A percentile compares a stretch with the other conserved stretches of the same genome.
Conservation (phyloP, 805 yeast genomes). For the Maudiozyma turicensis region DNA sequence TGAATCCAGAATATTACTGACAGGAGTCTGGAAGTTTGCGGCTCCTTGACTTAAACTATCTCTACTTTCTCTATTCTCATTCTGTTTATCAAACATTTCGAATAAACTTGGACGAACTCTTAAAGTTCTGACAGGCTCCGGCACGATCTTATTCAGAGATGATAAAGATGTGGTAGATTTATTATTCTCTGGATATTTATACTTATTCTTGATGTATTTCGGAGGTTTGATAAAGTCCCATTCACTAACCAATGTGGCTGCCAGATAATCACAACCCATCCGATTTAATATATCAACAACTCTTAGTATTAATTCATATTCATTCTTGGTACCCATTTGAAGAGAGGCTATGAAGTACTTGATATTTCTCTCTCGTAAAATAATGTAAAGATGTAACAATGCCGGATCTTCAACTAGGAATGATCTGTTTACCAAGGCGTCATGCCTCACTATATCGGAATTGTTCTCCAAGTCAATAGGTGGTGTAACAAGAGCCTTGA, state of each 20-base stretch:
- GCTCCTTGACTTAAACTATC: not conserved
- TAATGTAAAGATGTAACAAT: constrained; percentile 52
- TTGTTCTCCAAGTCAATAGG: constrained; percentile 34
- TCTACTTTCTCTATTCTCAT: not conserved
- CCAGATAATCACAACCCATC: constrained; percentile 86
- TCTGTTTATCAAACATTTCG: constrained; percentile 17
- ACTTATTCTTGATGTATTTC: constrained; percentile 1
- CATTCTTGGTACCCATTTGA: constrained; percentile 35
- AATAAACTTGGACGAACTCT: constrained; percentile 22
- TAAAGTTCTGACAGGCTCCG: constrained; percentile 16
- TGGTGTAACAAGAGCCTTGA: constrained; percentile 55
- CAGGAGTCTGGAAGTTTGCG: not conserved
- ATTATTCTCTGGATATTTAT: not conserved
- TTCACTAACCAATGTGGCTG: constrained; percentile 48
- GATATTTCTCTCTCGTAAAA: constrained; percentile 44
- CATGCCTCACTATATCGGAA: constrained; percentile 21
- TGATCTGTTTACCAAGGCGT: constrained; percentile 30
- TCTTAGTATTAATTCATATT: constrained; percentile 51
- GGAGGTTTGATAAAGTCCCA: constrained; percentile 49
- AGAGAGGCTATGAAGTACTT: constrained; percentile 42
- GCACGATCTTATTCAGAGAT: constrained; percentile 5
- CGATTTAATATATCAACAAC: constrained; percentile 61
- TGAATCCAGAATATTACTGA: constrained; percentile 13
- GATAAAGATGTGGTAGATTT: not conserved
- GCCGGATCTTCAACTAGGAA: constrained; percentile 76